Conservation (phyloP, 306 rosid genomes). For the Lotus japonicus region DNA sequence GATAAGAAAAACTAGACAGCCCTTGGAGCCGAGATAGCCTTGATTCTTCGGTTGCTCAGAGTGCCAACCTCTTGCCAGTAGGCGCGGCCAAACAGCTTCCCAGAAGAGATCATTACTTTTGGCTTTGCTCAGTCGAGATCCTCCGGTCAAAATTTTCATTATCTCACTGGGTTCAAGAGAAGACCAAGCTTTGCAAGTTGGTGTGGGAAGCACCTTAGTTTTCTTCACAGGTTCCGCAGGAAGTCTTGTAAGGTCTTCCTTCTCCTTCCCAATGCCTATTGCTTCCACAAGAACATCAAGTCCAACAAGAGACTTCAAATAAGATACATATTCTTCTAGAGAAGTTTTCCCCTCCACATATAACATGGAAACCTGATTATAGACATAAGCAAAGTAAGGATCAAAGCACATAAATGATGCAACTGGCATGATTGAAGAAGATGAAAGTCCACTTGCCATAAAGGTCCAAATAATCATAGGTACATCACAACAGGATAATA, state of each 20-base stretch:
- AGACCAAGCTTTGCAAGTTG: conserved; percentile 49
- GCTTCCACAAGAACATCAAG: conserved; percentile 59
- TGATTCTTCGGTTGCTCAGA: conserved; percentile 66
- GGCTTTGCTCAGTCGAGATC: conserved; percentile 61
- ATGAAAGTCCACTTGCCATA: conserved; percentile 6
- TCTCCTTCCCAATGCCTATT: conserved; percentile 61
- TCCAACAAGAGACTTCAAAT: conserved; percentile 58
- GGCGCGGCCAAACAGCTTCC: conserved; percentile 95
- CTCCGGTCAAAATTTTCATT: conserved; percentile 58
- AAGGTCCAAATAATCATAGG: conserved; percentile 1
- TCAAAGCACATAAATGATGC: not conserved
- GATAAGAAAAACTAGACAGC: conserved; percentile 54
- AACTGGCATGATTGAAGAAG: not conserved
- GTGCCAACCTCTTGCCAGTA: conserved; percentile 81
- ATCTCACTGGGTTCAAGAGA: conserved; percentile 58
- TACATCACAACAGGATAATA: not conserved
- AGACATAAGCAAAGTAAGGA: conserved; percentile 21
- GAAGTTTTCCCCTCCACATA: conserved; percentile 53
- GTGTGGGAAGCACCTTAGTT: conserved; percentile 26
- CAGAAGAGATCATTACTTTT: conserved; percentile 68
- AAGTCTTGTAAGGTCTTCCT: conserved; percentile 63
- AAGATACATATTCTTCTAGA: conserved; percentile 55
- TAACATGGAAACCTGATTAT: conserved; percentile 52
- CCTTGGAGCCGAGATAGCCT: conserved; percentile 40
- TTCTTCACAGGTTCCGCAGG: conserved; percentile 47